These are phyloP conservation scores for Penicillium sp. DNA, from an alignment of 2,329 filamentous ascomycete species.

Conservation along the genomic window DNA sequence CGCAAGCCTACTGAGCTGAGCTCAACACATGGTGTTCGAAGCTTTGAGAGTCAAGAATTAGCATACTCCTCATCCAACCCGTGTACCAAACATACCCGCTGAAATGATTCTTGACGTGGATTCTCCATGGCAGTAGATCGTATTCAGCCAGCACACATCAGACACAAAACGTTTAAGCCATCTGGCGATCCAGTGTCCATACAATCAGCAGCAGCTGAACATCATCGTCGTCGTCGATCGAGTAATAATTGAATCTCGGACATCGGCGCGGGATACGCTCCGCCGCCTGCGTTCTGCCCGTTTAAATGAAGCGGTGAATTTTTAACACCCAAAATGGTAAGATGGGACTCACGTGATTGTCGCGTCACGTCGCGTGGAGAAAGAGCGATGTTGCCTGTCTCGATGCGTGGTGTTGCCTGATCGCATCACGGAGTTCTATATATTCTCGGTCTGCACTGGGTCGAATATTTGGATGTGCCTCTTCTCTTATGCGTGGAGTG, in stretches of 20 bases:
- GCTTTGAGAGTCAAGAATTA: slow-evolving; percentile 33
- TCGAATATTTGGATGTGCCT: too few relatives aligned
- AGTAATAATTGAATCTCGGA: too few relatives aligned
- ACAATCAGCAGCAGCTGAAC: too few relatives aligned
- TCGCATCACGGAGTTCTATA: slow-evolving; percentile 1
- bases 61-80: slow-evolving; percentile 3
- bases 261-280: neutral
- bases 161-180: too few relatives aligned
- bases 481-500: slow-evolving; percentile 15
- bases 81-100: slow-evolving; percentile 28
- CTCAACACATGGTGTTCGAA: slow-evolving; percentile 55
- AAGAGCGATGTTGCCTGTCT: slow-evolving; percentile 4
- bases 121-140: slow-evolving; percentile 29
- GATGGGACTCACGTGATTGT: slow-evolving; percentile 16
- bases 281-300: slow-evolving; percentile 26
- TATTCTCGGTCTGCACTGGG: neutral
- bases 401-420: slow-evolving; percentile 4
- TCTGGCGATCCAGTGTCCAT: too few relatives aligned
- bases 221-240: too few relatives aligned
- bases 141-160: too few relatives aligned
- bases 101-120: slow-evolving; percentile 39
- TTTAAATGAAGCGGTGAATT: slow-evolving; percentile 22
- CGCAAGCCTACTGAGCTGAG: slow-evolving; percentile 51
- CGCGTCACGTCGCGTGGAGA: slow-evolving; percentile 19
- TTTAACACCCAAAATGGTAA: slow-evolving; percentile 12